Evolutionary conservation across 169 alveolate species (phyloP), one percentile per base, ranked within the genome.

Genomic region (Plasmodium gaboni): DNA sequence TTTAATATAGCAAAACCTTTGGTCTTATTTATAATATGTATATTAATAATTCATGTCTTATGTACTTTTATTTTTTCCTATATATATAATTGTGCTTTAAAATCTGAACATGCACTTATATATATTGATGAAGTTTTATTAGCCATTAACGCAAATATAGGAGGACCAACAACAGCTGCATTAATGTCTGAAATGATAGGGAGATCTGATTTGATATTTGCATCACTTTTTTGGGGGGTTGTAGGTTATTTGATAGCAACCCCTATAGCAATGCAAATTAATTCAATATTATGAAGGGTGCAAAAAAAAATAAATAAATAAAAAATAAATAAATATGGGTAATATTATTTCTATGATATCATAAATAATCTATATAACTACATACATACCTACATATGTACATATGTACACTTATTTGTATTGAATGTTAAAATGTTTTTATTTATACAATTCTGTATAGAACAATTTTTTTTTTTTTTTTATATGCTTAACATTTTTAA

Each of bases 141-240:
- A 64, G 89, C 89, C 46, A 65, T 78, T 42, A 78, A 78, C 67
- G 88, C 88, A 74, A 74, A 74, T 55, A 53, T 74, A 28, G 88
- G 88, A n/a, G 88, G 88, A 5, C 88, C 88, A 24, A 74, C 74
- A 24, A 53, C 88, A 38, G 71, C 88, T 74, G 53, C 88, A 2
- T 24, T 74, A 24, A 74, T 74, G 88, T 74, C 88, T 38, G 61
- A 74, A 61, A 32, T 74, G n/a, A 42, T 78, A 15, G 59, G 48
- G 22, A 55, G 63, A 59, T 76, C 61, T 50, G 76, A 78, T 78
- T 65, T 78, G 53, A 42, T 76, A 51, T 55, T 78, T 65, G 89
- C 76, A 65, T 44, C 78, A 1, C 46, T 64, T 24, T 13, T 65
- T 44, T 78, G 89, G 89, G 89, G 89, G 10, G 48, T 63, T 60